Conservation (phyloP, 2,329 filamentous ascomycete species). For the Fusarium falciforme region DNA sequence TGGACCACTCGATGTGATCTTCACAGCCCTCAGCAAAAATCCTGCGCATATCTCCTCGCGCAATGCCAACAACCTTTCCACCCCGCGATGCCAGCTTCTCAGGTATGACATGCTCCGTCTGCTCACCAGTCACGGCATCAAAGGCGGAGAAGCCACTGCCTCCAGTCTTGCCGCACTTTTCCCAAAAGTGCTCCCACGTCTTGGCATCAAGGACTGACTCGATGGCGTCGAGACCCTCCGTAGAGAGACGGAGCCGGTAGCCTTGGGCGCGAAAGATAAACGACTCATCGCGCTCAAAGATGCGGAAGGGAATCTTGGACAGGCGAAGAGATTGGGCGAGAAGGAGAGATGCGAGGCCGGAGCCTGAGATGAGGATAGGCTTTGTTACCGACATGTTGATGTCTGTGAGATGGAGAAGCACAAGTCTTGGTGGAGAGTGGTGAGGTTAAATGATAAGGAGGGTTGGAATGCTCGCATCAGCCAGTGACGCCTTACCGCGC, state of each 20-base stretch:
- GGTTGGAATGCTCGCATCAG: background rate
- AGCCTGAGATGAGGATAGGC: conserved; percentile 58
- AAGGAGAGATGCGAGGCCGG: conserved; percentile 56
- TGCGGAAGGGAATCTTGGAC: conserved; percentile 60
- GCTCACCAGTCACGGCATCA: conserved; percentile 65
- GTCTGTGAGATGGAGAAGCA: background rate
- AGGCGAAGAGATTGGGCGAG: conserved; percentile 56
- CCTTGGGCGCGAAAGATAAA: conserved; percentile 69
- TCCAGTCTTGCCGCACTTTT: conserved; percentile 68
- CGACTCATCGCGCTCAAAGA: conserved; percentile 67
- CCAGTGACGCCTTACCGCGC: background rate
- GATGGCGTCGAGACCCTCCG: conserved; percentile 69
- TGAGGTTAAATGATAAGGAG: background rate
- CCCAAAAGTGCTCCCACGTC: conserved; percentile 66
- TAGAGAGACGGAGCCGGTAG: conserved; percentile 69
- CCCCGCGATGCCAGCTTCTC: conserved; percentile 61
- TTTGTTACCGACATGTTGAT: conserved; percentile 39
- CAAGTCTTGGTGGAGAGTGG: background rate
- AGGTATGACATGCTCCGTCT: conserved; percentile 42
- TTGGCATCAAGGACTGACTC: conserved; percentile 65
- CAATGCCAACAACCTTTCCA: conserved; percentile 71
- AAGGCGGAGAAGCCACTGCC: conserved; percentile 63
- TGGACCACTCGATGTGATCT: conserved; percentile 64
- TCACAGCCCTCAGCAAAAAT: conserved; percentile 69
- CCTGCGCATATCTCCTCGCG: conserved; percentile 71